Base-by-base conservation (phyloP, 345 rosid species). In the Noccaea caerulescens region DNA sequence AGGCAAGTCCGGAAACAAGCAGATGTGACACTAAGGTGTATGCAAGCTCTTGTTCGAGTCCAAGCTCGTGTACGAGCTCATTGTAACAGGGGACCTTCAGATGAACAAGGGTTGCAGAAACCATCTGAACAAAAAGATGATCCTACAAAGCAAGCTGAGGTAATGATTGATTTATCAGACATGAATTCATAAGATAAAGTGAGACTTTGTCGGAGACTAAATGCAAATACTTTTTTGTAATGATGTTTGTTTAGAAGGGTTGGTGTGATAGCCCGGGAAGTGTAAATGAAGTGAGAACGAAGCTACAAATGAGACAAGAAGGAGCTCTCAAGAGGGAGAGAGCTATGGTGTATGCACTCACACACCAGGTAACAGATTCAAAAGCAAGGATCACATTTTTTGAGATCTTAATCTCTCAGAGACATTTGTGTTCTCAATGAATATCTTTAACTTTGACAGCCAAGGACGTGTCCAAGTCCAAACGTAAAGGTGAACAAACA, bases 41-140 rank as follows among this genome's bases (percentile, higher is more conserved):
- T 94, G 99, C 97, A 94, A 79, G 98, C 99, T 72, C 93, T 94
- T 66, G 93, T 94, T 10, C 72, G 96, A 56, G 97, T 86, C 56
- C 98, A 94, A 77, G 91, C 92, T 66, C 86, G 84, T 7, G 87
- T 86, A 4, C 83, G 96, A 72, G 93, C 93, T 18, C 85, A 80
- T 12, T 81, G 79, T 6, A 75, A 60, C 46, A 65, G 66, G 16
- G 66, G 11, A 5, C 71, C 87, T 69, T 69, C 80, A 3, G 87
- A 85, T 66, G 84, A 66, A 46, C 76, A 82, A 23, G 80, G 76
- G 46, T 37, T 37, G 37, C 4, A 68, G 58, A 75, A 75, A 11
- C 70, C 64, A 27, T 50, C 72, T 13, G 82, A 78, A 43, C 57
- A 20, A 18, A 50, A 72, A 39, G 86, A 68, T 45, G 64, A 88